Conservation (phyloP, 2,329 filamentous ascomycete species). For the Cordyceps javanica region DNA sequence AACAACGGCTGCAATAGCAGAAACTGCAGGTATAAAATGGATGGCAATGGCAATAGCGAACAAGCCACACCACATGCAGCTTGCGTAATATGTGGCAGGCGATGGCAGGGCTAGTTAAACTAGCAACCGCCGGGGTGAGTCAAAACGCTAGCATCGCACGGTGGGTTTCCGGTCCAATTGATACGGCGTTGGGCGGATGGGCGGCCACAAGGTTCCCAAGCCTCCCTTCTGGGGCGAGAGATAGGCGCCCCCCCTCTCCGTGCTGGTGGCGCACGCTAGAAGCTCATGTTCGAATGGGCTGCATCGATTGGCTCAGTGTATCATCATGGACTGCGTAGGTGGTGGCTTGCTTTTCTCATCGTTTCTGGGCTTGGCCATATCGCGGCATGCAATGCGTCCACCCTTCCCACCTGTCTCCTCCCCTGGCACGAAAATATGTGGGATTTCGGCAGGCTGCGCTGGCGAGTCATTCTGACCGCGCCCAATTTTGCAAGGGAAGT, state of each 20-base stretch:
- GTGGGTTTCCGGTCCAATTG: conserved; percentile 1
- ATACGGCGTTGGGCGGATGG: not conserved
- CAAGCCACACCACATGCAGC: not conserved
- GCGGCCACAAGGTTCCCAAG: not conserved
- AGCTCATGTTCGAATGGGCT: conserved; percentile 7
- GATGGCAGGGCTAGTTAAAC: not conserved
- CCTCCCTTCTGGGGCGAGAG: not conserved
- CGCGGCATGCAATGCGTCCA: not conserved
- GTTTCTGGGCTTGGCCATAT: not conserved
- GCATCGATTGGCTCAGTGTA: conserved; percentile 4
- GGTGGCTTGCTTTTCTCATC: conserved; percentile 3
- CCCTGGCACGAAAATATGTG: not conserved
- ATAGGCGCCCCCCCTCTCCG: not conserved
- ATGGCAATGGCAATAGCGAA: not conserved
- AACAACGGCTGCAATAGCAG: not conserved
- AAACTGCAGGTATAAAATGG: not conserved
- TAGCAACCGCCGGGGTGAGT: not conserved
- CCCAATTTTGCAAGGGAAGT: not conserved
- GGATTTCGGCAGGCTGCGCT: not conserved
- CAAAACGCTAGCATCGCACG: conserved; percentile 1
- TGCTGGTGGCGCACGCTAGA: not conserved
- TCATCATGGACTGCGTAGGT: conserved; percentile 2
- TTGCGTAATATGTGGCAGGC: conserved; percentile 2
- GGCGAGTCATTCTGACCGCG: not conserved
- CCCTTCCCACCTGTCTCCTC: too few species aligned